A percentile compares a stretch with the other conserved stretches of the same genome.
phyloP scores from a whole-genome alignment of 768 basidiomycete genomes.

The Lyophyllum semitale region DNA sequence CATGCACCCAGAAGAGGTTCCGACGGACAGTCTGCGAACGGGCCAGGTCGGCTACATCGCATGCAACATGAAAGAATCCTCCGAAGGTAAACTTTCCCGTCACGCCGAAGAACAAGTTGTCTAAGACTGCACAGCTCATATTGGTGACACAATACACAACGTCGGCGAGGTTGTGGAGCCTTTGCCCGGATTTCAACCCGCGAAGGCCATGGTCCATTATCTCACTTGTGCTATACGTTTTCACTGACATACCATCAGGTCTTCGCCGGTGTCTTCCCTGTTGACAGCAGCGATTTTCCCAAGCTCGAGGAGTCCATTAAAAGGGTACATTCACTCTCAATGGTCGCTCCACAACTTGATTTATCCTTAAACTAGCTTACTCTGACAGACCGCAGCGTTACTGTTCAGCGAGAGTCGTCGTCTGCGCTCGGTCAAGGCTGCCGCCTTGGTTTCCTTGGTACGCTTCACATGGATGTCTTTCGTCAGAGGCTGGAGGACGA shows the following conservation, averaged over 20 bases:
- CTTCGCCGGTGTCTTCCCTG: slow-evolving; percentile 92
- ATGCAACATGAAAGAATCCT: slow-evolving; percentile 97
- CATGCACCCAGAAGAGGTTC: slow-evolving; percentile 87
- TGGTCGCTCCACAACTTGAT: slow-evolving; percentile 6
- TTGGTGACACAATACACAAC: slow-evolving; percentile 91
- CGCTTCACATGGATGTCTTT: slow-evolving; percentile 95
- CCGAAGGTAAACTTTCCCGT: slow-evolving; percentile 66
- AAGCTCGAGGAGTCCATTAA: slow-evolving; percentile 97
- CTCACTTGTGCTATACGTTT: not conserved
- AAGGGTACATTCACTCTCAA: slow-evolving; percentile 51
- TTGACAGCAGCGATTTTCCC: slow-evolving; percentile 87
- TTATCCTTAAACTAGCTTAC: slow-evolving; percentile 55
- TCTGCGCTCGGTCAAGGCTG: slow-evolving; percentile 94
- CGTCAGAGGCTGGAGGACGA: slow-evolving; percentile 97
- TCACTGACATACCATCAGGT: slow-evolving; percentile 50
- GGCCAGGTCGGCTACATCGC: slow-evolving; percentile 89
- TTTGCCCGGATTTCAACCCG: slow-evolving; percentile 88
- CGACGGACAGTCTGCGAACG: slow-evolving; percentile 63
- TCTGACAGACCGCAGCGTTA: slow-evolving; percentile 86
- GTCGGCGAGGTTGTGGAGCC: slow-evolving; percentile 75
- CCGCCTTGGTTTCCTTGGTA: slow-evolving; percentile 92
- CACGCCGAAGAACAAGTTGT: not conserved
- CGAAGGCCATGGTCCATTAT: slow-evolving; percentile 83
- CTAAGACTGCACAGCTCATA: slow-evolving; percentile 59
- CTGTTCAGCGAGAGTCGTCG: slow-evolving; percentile 89